Base-by-base conservation (phyloP, 495 filamentous ascomycete species). In the Cercophora sp. region DNA sequence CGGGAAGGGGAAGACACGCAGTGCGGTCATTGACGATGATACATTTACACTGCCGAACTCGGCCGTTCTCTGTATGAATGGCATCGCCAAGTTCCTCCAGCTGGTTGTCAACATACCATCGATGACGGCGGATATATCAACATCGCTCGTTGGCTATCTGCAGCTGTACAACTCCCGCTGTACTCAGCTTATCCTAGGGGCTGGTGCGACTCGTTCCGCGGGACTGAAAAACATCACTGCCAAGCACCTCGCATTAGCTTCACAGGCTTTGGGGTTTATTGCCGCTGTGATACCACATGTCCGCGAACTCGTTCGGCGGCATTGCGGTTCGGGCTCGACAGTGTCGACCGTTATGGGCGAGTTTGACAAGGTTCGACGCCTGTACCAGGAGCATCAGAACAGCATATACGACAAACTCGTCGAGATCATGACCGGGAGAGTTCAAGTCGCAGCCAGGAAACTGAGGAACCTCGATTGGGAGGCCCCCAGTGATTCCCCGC, bases 161-260 rank as follows among this genome's bases (percentile, higher is more conserved):
- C 86, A 90, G 57, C 74, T 96, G 2, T 97, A 96, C 79, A 96
- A 97, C 68, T 95, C 89, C 6, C 84, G 93, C 5, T 91, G 89
- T 34, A 90, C 84, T 16, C 93, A 99, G 58, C 80, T 97, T 44
- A 96, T 99, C 55, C 84, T 97, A 6, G 94, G 92, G 6, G 94
- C 93, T 8, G 93, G 93, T 1, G 93, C 93, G 1, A 96, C 89
- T 1, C 75, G 81, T 22, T 91, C 84, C n/a, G 94, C 91, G 4
- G 93, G 93, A 1, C 71, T 99, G 8, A 96, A 90, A 63, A 95
- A 96, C 57, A 99, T 99, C 60, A 96, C 89, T 1, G 94, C 93
- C 0, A 93, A 91, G 59, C 91, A 99, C 70, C 82, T 99, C 5
- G 92, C 93, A 0, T 80, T 97, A 23, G 91, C 94, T 8, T 91